Conservation (phyloP, 345 rosid species). For the Psidium friedrichsthalianum region DNA sequence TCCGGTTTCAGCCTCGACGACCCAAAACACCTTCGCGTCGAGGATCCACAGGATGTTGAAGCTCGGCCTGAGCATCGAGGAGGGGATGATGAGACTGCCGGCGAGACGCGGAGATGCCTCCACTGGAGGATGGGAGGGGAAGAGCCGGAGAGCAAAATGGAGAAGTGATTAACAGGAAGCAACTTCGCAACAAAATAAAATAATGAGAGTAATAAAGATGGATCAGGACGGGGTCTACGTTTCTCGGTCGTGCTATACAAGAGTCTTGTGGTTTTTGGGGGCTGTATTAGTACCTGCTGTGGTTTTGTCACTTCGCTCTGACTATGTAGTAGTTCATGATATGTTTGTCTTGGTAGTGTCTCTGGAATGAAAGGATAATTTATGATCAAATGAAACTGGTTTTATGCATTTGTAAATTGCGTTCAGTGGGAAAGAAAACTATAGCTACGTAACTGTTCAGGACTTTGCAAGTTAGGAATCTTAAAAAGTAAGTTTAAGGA, state of each 20-base stretch:
- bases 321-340: background rate
- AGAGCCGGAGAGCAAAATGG: constrained; percentile 57
- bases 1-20: constrained; percentile 53
- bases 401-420: background rate
- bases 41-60: constrained; percentile 54
- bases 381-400: background rate
- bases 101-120: constrained; percentile 26
- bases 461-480: no score
- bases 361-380: background rate
- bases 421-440: background rate
- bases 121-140: constrained; percentile 33
- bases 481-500: no score
- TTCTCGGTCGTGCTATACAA: background rate
- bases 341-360: background rate
- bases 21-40: constrained; percentile 32
- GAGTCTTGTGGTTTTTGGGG: background rate
- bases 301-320: background rate
- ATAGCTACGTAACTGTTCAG: background rate
- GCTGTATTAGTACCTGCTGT: background rate
- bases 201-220: background rate
- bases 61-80: constrained; percentile 43
- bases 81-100: constrained; percentile 3
- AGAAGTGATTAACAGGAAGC: constrained; percentile 25
- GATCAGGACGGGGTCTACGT: background rate
- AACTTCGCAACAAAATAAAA: background rate